Conservation (phyloP, 345 rosid species). For the Populus simonii region DNA sequence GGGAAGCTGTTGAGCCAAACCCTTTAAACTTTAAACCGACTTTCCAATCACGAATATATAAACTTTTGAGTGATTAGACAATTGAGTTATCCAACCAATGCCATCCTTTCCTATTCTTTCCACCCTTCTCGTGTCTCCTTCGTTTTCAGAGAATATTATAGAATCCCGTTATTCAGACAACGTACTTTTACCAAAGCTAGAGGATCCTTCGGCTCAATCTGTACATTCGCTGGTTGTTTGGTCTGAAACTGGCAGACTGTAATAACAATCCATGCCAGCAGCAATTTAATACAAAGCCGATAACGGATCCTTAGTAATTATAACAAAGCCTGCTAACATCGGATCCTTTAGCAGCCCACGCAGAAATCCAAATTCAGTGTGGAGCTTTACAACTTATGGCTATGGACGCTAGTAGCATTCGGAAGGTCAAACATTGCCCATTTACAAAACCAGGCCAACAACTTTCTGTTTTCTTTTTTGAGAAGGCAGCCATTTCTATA, state of each 20-base stretch:
- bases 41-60: not conserved
- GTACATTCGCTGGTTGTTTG: not conserved
- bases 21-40: not conserved
- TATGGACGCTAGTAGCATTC: not conserved
- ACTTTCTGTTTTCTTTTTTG: not conserved
- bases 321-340: not conserved
- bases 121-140: not conserved
- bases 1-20: not conserved
- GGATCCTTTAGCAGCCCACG: not conserved
- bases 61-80: conserved; percentile 1
- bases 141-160: not conserved
- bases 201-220: not conserved
- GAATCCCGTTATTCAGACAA: conserved; percentile 9
- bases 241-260: not conserved
- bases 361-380: not conserved
- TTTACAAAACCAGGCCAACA: not conserved
- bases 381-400: not conserved
- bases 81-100: not conserved
- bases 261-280: not conserved
- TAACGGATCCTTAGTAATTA: too few species aligned
- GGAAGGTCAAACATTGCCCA: not conserved
- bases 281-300: too few species aligned
- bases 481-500: not conserved
- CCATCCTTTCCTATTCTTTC: not conserved
- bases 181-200: not conserved